Conservation (phyloP, 2,329 filamentous ascomycete species). For the Helotiales sp. region DNA sequence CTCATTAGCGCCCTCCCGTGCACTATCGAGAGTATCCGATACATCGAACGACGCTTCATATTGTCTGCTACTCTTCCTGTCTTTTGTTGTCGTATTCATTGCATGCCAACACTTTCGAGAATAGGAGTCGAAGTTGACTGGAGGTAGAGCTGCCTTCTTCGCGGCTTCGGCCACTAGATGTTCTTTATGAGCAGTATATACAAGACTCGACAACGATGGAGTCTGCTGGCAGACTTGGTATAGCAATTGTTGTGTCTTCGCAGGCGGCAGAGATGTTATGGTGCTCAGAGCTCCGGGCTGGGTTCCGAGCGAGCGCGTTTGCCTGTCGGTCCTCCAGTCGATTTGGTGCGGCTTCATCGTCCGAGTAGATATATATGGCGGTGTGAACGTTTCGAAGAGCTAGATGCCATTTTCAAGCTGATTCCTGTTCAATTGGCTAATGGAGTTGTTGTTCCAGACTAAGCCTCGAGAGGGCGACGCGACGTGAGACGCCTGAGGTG, state of each 20-base stretch:
- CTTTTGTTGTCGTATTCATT: conserved; percentile 12
- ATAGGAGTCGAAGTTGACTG: conserved; percentile 17
- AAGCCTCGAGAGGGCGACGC: not conserved
- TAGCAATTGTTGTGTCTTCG: conserved; percentile 6
- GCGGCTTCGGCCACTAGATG: not conserved
- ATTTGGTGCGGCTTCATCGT: not conserved
- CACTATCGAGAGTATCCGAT: not conserved
- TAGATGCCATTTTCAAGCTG: not conserved
- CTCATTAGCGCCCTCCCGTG: conserved; percentile 14
- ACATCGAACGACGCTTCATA: conserved; percentile 13
- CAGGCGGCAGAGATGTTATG: conserved; percentile 10
- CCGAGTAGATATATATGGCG: not conserved
- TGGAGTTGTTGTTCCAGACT: not conserved
- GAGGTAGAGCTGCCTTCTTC: conserved; percentile 5
- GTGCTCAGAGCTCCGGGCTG: no score
- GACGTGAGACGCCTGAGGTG: not conserved
- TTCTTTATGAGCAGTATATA: conserved; percentile 7
- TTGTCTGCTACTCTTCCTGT: conserved; percentile 9
- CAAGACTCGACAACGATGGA: not conserved
- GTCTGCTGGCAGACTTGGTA: conserved; percentile 9
- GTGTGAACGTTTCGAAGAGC: not conserved
- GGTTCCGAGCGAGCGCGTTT: no score
- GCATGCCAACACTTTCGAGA: conserved; percentile 14
- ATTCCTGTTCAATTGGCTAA: not conserved
- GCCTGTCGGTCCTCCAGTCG: not conserved